Conservation (phyloP, 768 basidiomycete species). For the Heimioporus sp. region DNA sequence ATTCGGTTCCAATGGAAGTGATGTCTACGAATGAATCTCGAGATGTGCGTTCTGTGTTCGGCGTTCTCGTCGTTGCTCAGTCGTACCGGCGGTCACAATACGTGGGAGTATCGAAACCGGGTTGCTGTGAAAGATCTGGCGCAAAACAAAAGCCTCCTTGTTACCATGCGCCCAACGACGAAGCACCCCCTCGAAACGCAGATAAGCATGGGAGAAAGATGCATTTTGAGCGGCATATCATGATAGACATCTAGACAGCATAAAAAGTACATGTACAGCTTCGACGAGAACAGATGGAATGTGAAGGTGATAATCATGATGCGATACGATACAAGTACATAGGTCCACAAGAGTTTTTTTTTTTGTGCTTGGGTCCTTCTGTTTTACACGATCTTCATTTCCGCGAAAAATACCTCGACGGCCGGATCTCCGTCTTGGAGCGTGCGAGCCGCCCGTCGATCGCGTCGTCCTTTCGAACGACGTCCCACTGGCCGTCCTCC, state of each 20-base stretch:
- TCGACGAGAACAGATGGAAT: neutral
- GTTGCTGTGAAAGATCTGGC: too few relatives aligned
- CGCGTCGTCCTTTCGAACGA: constrained; percentile 11
- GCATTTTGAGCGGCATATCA: too few relatives aligned
- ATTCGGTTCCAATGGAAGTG: too few relatives aligned
- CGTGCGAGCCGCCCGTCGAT: constrained; percentile 10
- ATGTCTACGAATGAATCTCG: too few relatives aligned
- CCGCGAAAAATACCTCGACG: constrained; percentile 15
- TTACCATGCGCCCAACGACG: too few relatives aligned
- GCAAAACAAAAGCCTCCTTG: too few relatives aligned
- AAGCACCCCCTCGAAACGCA: too few relatives aligned
- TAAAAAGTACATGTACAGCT: constrained; percentile 4
- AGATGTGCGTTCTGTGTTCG: too few relatives aligned
- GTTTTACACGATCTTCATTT: constrained; percentile 8
- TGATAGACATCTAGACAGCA: neutral
- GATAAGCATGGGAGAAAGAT: too few relatives aligned
- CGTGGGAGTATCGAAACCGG: too few relatives aligned
- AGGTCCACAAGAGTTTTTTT: neutral
- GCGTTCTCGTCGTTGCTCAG: too few relatives aligned
- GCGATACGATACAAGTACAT: neutral
- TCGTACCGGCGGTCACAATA: too few relatives aligned
- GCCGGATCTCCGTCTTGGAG: constrained; percentile 27
- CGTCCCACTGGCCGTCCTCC: constrained; percentile 16
- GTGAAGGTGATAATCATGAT: constrained; percentile 1
- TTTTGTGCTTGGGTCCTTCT: neutral